Base-by-base conservation (phyloP, 2,329 filamentous ascomycete species). In the Fusarium sp. region DNA sequence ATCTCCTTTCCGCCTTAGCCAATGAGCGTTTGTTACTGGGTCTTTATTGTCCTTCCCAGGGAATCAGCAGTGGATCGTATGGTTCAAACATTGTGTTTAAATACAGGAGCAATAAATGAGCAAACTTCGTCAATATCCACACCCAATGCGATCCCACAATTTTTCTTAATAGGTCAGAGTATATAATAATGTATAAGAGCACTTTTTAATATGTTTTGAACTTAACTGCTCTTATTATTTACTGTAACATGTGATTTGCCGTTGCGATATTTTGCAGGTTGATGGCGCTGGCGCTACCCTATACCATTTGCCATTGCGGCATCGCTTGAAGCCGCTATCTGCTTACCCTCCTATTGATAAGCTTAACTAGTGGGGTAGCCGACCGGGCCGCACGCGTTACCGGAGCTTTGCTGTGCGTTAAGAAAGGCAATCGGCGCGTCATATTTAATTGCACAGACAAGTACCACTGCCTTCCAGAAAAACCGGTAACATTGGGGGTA, bases 11-110 rank as follows among this genome's bases (percentile, higher is more conserved):
- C 7, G 0, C 11, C 2, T 15, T 7, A 11, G 9, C 52, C 38
- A 55, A 46, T 55, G 7, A 17, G 7, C 0, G 4, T 2, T 27
- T 5, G 3, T 0, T 8, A n/a, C 27, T 6, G 38, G 38, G 15
- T 23, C 20, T 6, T 33, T 12, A 11, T 7, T 10, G 14, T 5
- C 1, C 7, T 8, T 2, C 1, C 11, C 6, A 26, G 13, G 35
- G 26, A 2, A 1, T 6, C 3, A 0, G 15, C 11, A 3, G 11
- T 4, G 2, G 0, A 2, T 8, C 6, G 1, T 8, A 26, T 0
- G 3, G 3, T 6, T n/a, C 6, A 12, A 2, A 4, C 3, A 0
- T n/a, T n/a, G 17, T 5, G 23, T 27, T 35, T 1, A 0, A 17
- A 10, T 1, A 3, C 3, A 2, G 1, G 9, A 13, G n/a, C 3